Evolutionary conservation across 2,329 filamentous ascomycete species (phyloP), one percentile per base, ranked within the genome.

Genomic region (Rhynchosporium secalis): DNA sequence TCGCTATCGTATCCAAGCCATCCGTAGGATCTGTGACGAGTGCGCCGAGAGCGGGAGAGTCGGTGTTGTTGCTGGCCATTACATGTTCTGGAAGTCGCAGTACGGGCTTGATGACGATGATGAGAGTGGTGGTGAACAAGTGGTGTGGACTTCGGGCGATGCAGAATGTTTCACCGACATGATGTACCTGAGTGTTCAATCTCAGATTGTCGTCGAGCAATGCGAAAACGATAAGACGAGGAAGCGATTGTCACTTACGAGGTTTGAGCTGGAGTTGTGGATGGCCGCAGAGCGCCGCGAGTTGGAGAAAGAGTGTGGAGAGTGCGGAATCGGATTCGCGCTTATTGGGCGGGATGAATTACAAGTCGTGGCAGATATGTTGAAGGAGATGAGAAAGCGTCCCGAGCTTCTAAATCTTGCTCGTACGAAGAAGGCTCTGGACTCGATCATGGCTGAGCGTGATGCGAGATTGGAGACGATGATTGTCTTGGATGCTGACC

Each of bases 401-500:
- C 71, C 64, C 1, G 76, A 81, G 56, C 60, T 71, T 0, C 55
- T 70, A 46, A 85, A 84, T 64, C 13, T 66, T 28, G 47, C 10
- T 13, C 46, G 7, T 3, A 66, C 66, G 10, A 47, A 60, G 29
- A 41, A 12, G 1, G 58, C 9, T 10, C 40, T 71, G 15, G 48
- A 64, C n/a, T 49, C 67, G 26, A 26, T 49, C 6, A 36, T 75
- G 1, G 54, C 52, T 1, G 8, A 40, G 58, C 4, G 13, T 40
- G 8, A 43, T n/a, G 12, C 55, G 20, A 2, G 46, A 58, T 6
- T 78, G 8, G 67, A 81, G 49, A 83, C 76, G 0, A 72, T 83
- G 51, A 56, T 88, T 15, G 78, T 87, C 0, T 52, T 89, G 2
- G 86, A 89, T 64, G 85, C 74, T 0, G 85, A 88, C 70, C 81